These are phyloP conservation scores for Ceratocystis alfenasii DNA, from an alignment of 2,329 filamentous ascomycete species.

Conservation along the genomic window DNA sequence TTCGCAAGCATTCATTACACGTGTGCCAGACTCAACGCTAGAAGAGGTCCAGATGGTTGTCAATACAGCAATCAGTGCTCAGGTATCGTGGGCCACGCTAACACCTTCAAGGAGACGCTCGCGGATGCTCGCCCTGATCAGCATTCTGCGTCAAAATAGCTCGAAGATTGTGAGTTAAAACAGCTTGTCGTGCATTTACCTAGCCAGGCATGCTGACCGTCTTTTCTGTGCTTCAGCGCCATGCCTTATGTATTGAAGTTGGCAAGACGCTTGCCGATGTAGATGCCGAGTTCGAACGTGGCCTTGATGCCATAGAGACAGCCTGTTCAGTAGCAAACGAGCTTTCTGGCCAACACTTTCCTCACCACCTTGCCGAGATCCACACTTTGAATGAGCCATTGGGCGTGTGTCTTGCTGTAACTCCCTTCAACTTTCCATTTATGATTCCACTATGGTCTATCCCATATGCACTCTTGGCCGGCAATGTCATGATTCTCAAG, in stretches of 20 bases:
- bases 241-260: constrained; percentile 22
- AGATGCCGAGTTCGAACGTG: constrained; percentile 24
- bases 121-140: constrained; percentile 13
- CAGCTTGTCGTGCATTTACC: background rate
- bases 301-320: constrained; percentile 24
- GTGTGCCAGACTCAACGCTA: constrained; percentile 25
- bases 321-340: constrained; percentile 22
- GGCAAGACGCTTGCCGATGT: constrained; percentile 25
- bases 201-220: background rate
- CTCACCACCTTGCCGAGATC: constrained; percentile 15
- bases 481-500: constrained; percentile 42
- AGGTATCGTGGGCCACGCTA: constrained; percentile 20
- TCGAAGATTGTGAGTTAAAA: constrained; percentile 20
- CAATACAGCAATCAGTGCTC: constrained; percentile 19
- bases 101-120: constrained; percentile 9
- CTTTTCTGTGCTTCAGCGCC: background rate
- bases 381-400: constrained; percentile 31
- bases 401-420: constrained; percentile 42
- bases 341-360: constrained; percentile 18
- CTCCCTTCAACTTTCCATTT: constrained; percentile 45
- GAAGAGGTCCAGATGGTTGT: constrained; percentile 23
- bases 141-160: constrained; percentile 15
- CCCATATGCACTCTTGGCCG: constrained; percentile 38
- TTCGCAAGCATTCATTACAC: constrained; percentile 24
- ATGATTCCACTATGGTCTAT: constrained; percentile 37